Evolutionary conservation across 352 stramenopile genomes (phyloP).

Genomic region (Peronospora tabacina): DNA sequence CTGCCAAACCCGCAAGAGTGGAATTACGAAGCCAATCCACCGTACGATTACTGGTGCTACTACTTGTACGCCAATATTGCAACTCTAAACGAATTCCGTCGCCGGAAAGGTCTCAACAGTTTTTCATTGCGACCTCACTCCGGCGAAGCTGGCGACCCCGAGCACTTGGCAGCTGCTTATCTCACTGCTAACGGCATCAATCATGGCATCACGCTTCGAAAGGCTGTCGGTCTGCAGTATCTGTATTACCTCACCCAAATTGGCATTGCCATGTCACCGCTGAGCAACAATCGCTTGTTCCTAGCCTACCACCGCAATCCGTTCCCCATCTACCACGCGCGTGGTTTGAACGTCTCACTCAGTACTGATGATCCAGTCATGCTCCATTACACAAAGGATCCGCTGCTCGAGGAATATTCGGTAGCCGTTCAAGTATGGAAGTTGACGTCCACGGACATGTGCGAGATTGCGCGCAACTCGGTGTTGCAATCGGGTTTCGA

Average conservation of each 20-base stretch:
- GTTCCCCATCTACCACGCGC: constrained; percentile 92
- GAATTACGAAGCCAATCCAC: constrained; percentile 86
- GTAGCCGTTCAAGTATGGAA: constrained; percentile 92
- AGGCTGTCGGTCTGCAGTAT: constrained; percentile 95
- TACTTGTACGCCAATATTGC: constrained; percentile 97
- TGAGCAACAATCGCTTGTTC: constrained; percentile 95
- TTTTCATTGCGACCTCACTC: constrained; percentile 98
- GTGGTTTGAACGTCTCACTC: constrained; percentile 96
- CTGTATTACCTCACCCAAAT: constrained; percentile 98
- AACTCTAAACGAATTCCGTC: constrained; percentile 91
- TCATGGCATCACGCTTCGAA: constrained; percentile 97
- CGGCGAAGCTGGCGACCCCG: constrained; percentile 95
- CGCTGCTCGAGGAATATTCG: constrained; percentile 94
- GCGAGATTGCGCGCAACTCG: constrained; percentile 97
- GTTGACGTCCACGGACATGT: constrained; percentile 94
- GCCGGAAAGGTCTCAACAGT: constrained; percentile 80
- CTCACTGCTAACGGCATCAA: constrained; percentile 93
- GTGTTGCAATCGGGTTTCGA: constrained; percentile 98
- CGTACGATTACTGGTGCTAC: constrained; percentile 95
- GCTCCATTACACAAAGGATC: constrained; percentile 98
- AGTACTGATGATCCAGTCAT: constrained; percentile 98
- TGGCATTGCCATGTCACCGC: constrained; percentile 89
- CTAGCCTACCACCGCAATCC: constrained; percentile 92
- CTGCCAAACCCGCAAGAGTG: constrained; percentile 79
- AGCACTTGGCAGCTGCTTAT: constrained; percentile 91